phyloP scores from a whole-genome alignment of 192 early-diverging fungal genomes.

The Linnemannia exigua region DNA sequence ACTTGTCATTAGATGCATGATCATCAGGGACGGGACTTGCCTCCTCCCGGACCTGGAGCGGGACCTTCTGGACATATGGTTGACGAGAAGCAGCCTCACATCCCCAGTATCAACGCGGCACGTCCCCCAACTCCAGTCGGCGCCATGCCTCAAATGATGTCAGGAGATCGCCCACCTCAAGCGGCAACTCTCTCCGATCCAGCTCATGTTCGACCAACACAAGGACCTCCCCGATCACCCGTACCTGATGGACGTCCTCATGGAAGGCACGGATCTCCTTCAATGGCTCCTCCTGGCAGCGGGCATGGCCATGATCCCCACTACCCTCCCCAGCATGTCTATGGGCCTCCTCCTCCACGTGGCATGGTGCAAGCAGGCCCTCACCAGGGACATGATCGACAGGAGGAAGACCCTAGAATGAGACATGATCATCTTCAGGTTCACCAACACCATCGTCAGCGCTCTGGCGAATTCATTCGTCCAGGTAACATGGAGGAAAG shows the following conservation, averaged over 20 bases:
- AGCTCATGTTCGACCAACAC: conserved; percentile 13
- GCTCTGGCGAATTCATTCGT: conserved; percentile 30
- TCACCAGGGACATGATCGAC: conserved; percentile 34
- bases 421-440: conserved; percentile 34
- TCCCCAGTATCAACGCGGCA: conserved; percentile 41
- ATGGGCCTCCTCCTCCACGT: conserved; percentile 33
- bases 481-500: conserved; percentile 30
- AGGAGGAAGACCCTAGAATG: conserved; percentile 25
- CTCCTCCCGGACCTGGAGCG: conserved; percentile 28
- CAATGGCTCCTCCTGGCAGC: conserved; percentile 31
- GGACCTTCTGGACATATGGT: conserved; percentile 20
- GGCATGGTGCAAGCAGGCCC: conserved; percentile 31
- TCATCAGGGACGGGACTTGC: conserved; percentile 38
- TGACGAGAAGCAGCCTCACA: conserved; percentile 51
- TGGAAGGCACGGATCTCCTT: conserved; percentile 30
- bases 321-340: conserved; percentile 31
- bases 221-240: conserved; percentile 24
- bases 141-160: conserved; percentile 55
- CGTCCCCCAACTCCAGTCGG: conserved; percentile 40
- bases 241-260: conserved; percentile 28
- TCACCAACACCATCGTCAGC: conserved; percentile 51
- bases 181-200: conserved; percentile 15
- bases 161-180: conserved; percentile 30
- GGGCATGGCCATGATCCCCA: conserved; percentile 38
- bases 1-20: conserved; percentile 17